Percentiles rank a stretch among this genome's conserved stretches.
phyloP scores from a whole-genome alignment of 805 yeast genomes.

The Candida schatavii region DNA sequence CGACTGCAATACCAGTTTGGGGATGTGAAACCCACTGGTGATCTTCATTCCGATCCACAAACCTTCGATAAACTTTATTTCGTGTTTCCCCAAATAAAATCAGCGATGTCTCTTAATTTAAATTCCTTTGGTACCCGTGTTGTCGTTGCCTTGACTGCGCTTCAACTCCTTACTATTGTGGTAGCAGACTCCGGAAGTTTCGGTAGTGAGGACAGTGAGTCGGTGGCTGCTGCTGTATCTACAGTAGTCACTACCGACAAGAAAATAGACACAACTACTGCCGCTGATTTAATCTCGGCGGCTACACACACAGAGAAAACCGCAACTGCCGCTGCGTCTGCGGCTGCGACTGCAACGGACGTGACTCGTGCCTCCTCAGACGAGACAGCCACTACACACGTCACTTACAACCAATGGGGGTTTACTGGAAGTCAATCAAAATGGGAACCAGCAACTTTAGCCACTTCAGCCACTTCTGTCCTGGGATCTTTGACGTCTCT shows the following conservation, averaged over 20 bases:
- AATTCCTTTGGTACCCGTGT: not conserved
- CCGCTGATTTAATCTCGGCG: slow-evolving; percentile 8
- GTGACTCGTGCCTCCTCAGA: too few relatives aligned
- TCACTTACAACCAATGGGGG: slow-evolving; percentile 39
- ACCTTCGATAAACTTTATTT: too few relatives aligned
- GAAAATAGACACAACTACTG: slow-evolving; percentile 9
- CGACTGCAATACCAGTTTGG: not conserved
- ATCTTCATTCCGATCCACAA: not conserved
- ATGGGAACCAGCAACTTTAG: slow-evolving; percentile 26
- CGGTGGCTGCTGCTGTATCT: slow-evolving; percentile 5
- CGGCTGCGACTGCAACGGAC: slow-evolving; percentile 10
- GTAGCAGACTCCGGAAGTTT: not conserved
- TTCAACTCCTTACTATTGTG: not conserved
- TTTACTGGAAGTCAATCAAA: slow-evolving; percentile 38
- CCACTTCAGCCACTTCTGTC: slow-evolving; percentile 8
- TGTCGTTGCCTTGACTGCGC: not conserved
- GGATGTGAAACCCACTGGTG: not conserved
- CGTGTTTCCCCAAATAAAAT: too few relatives aligned
- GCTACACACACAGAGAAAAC: slow-evolving; percentile 9
- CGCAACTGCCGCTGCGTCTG: slow-evolving; percentile 12
- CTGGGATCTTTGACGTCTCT: slow-evolving; percentile 4
- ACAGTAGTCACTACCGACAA: slow-evolving; percentile 6
- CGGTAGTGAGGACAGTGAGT: not conserved
- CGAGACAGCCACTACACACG: slow-evolving; percentile 10
- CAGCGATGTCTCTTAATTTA: not conserved